Percentiles rank a stretch among this genome's conserved stretches.
Evolutionary conservation across 345 rosid genomes (phyloP).

Genomic region (Carallia pectinifolia): DNA sequence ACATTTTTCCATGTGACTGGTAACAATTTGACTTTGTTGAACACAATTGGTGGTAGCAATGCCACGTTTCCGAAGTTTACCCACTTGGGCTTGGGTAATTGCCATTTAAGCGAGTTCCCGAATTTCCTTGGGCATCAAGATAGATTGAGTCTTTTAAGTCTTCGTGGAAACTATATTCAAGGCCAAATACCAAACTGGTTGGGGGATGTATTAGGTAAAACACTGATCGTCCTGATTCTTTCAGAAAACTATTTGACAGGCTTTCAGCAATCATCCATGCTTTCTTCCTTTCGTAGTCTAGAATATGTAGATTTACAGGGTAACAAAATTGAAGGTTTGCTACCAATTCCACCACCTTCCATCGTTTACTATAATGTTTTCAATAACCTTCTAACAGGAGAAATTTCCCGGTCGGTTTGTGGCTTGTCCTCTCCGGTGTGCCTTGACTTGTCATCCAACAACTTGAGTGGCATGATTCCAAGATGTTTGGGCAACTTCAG

Average conservation of each 20-base stretch:
- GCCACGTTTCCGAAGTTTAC: accelerated
- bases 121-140: conserved; percentile 17
- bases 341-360: conserved; percentile 8
- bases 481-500: conserved; percentile 27
- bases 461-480: conserved; percentile 23
- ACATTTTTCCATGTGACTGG: not conserved
- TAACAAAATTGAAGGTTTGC: conserved; percentile 22
- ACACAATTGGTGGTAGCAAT: not conserved
- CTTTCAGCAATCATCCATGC: not conserved
- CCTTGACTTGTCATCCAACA: conserved; percentile 24
- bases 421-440: not conserved
- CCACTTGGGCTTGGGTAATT: conserved; percentile 2
- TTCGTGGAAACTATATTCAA: conserved; percentile 13
- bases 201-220: not conserved
- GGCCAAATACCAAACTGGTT: conserved; percentile 29
- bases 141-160: not conserved
- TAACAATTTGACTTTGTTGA: conserved; percentile 6
- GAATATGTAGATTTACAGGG: not conserved
- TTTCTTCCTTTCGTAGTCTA: not conserved
- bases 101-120: conserved; percentile 16
- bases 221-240: not conserved
- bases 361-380: not conserved
- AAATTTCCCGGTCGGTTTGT: conserved; percentile 14
- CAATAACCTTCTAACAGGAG: conserved; percentile 15
- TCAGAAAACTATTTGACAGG: conserved; percentile 20